These are phyloP conservation scores for Wakefieldia striispora DNA, from an alignment of 768 basidiomycete species.

Conservation along the genomic window DNA sequence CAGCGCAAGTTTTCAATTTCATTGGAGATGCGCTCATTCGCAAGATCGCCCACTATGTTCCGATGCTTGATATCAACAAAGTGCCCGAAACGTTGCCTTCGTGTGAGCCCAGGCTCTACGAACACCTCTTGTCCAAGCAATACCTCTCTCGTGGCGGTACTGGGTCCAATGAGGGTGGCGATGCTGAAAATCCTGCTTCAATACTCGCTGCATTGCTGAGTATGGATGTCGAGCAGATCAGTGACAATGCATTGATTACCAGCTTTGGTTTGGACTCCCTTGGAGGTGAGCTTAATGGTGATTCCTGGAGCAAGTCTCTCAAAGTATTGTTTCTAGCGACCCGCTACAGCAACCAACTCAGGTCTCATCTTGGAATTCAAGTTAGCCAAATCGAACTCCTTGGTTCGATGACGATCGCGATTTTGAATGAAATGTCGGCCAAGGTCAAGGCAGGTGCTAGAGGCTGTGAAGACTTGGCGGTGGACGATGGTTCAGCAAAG, in stretches of 20 bases:
- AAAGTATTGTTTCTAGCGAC: conserved; percentile 15
- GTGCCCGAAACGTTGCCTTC: conserved; percentile 24
- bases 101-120: conserved; percentile 29
- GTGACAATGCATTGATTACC: conserved; percentile 29
- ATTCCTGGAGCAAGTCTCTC: not conserved
- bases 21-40: conserved; percentile 30
- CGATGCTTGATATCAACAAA: conserved; percentile 26
- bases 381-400: conserved; percentile 25
- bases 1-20: conserved; percentile 31
- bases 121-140: conserved; percentile 21
- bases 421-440: conserved; percentile 25
- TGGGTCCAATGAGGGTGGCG: conserved; percentile 9
- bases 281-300: conserved; percentile 18
- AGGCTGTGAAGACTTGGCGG: not conserved
- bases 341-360: conserved; percentile 31
- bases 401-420: conserved; percentile 23
- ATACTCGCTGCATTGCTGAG: conserved; percentile 23
- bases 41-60: conserved; percentile 30
- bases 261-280: conserved; percentile 27
- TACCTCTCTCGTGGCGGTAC: conserved; percentile 18
- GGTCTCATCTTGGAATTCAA: conserved; percentile 25
- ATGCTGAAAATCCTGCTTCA: conserved; percentile 23
- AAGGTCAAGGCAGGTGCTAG: conserved; percentile 15
- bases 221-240: conserved; percentile 29
- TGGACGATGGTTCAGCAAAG: conserved; percentile 26